Base-by-base conservation (phyloP, 1,284 basidiomycete genomes). In the Trichosporon inkin region DNA sequence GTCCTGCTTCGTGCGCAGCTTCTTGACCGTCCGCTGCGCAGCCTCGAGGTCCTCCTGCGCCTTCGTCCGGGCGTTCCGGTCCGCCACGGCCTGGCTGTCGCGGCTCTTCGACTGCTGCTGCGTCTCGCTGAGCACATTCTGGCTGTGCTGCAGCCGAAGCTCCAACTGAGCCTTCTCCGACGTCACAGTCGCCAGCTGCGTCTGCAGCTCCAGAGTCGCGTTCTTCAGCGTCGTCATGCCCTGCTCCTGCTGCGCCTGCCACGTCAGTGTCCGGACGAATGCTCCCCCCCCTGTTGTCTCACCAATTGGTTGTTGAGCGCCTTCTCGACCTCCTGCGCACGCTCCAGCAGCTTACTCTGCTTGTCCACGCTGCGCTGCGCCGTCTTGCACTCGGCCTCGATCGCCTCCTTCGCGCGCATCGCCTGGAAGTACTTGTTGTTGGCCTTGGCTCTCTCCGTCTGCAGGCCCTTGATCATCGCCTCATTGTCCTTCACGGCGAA, bases 401-500 rank as follows among this genome's bases (percentile, higher is more conserved):
- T 78, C 3, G 88, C 86, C 64, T 97, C 93, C 74, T 91, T 93
- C 60, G 88, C 86, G 35, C 91, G 86, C 88, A 95, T 92, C 6
- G 88, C 87, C 24, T 89, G 85, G 74, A 88, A 98, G 77, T 87
- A 98, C 78, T 93, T 96, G 81, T 93, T 96, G 70, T 98, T 94
- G 19, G 90, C 87, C 79, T 95, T 97, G 13, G 91, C 89, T 87
- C 85, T 89, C 85, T 92, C 90, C 22, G 84, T 81, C 17, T 77
- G 78, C 39, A 81, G 74, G 72, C 86, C 88, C 56, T 79, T 75
- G 53, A 94, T 71, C 61, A 85, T 86, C 55, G 92, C 88, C 74
- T 99, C 95, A 71, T 88, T 80, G 14, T 81, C 81, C 40, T 83
- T 81, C 28, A 97, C 80, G 59, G 95, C 89, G 65, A 90, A 89